Evolutionary conservation across 306 rosid species (phyloP).

Genomic region (Pterocarpus santalinus): DNA sequence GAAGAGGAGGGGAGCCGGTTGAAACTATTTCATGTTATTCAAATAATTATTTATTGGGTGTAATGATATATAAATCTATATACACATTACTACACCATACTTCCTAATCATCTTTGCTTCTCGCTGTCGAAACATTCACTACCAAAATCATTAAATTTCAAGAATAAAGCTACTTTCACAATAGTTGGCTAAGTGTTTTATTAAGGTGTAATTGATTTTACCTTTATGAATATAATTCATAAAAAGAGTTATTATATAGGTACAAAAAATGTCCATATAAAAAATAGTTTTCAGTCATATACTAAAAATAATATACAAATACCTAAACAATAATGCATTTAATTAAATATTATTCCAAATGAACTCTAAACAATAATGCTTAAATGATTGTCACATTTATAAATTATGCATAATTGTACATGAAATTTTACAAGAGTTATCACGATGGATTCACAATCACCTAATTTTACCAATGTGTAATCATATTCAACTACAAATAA

Average conservation of each 20-base stretch:
- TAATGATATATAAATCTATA: constrained; percentile 26
- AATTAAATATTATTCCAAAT: too few relatives aligned
- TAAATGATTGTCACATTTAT: background rate
- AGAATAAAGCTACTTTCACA: background rate
- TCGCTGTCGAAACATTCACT: constrained; percentile 33
- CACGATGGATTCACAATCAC: background rate
- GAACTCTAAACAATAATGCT: too few relatives aligned
- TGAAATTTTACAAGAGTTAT: background rate
- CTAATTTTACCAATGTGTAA: too few relatives aligned
- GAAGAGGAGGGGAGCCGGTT: background rate
- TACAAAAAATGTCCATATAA: too few relatives aligned
- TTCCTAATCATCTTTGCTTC: constrained; percentile 27
- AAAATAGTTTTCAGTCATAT: too few relatives aligned
- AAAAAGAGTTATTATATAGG: too few relatives aligned
- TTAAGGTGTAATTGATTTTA: background rate
- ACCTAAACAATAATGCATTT: too few relatives aligned
- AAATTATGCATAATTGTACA: background rate
- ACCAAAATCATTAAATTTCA: constrained; percentile 7
- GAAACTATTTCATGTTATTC: background rate
- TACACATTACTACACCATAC: constrained; percentile 16
- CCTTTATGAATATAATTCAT: too few relatives aligned
- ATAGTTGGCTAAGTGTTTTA: background rate
- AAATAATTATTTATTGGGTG: constrained; percentile 29
- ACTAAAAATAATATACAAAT: too few relatives aligned
- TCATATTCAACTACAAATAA: too few relatives aligned